Percentiles rank a stretch among this genome's conserved stretches.
Conservation (phyloP, 208 protist genomes). For the Crithidia acanthocephali region DNA sequence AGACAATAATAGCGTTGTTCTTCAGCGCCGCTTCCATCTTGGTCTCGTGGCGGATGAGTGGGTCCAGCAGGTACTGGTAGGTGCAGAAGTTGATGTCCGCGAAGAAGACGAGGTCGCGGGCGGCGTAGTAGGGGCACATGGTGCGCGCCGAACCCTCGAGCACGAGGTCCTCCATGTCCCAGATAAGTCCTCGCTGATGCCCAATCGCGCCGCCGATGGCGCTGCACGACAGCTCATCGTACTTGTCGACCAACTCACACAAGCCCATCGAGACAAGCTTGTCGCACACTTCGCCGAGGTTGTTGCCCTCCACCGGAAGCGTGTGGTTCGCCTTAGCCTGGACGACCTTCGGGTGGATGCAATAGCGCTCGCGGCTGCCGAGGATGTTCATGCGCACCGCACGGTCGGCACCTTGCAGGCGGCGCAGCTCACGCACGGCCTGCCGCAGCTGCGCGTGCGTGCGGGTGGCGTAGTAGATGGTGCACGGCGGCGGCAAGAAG, state of each 20-base stretch:
- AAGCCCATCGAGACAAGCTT: slow-evolving; percentile 76
- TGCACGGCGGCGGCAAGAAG: slow-evolving; percentile 60
- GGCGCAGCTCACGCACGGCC: slow-evolving; percentile 92
- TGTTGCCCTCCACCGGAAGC: slow-evolving; percentile 74
- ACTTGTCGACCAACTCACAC: slow-evolving; percentile 67
- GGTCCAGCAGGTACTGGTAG: slow-evolving; percentile 98
- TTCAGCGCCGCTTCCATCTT: slow-evolving; percentile 77
- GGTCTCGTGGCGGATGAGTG: slow-evolving; percentile 85
- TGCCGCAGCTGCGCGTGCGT: slow-evolving; percentile 98
- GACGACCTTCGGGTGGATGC: slow-evolving; percentile 84
- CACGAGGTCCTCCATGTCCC: slow-evolving; percentile 95
- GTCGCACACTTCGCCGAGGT: slow-evolving; percentile 85
- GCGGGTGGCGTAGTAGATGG: slow-evolving; percentile 95
- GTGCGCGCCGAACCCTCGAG: slow-evolving; percentile 53
- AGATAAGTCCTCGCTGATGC: slow-evolving; percentile 43
- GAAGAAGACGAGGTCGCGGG: slow-evolving; percentile 77
- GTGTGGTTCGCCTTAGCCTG: slow-evolving; percentile 53
- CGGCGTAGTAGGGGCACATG: slow-evolving; percentile 96
- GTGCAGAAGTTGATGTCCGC: slow-evolving; percentile 96
- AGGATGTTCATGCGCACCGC: slow-evolving; percentile 91
- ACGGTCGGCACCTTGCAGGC: slow-evolving; percentile 52
- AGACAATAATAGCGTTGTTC: slow-evolving; percentile 91
- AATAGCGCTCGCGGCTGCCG: slow-evolving; percentile 95
- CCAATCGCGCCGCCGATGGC: slow-evolving; percentile 49
- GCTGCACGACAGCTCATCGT: slow-evolving; percentile 52